phyloP scores from a whole-genome alignment of 306 rosid species.

The Pyrus betulifolia region DNA sequence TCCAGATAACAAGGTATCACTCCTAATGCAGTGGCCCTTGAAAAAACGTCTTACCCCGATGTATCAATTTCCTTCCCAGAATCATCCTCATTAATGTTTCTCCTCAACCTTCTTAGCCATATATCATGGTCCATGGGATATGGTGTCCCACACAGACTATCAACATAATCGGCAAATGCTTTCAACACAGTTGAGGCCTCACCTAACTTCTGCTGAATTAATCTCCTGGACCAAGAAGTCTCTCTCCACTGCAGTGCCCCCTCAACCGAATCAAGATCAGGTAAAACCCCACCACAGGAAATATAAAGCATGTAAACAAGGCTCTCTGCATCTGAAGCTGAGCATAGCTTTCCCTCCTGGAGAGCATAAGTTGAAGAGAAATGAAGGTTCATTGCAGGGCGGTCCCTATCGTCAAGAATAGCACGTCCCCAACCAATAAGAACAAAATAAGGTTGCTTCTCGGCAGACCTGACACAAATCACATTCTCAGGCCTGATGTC shows the following conservation, averaged over 20 bases:
- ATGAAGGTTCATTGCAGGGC: constrained; percentile 92
- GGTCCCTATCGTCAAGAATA: constrained; percentile 91
- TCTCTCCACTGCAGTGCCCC: constrained; percentile 96
- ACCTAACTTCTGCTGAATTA: constrained; percentile 92
- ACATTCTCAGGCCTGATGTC: constrained; percentile 90
- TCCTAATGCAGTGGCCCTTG: constrained; percentile 10
- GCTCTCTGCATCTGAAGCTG: constrained; percentile 98
- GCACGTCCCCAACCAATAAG: constrained; percentile 96
- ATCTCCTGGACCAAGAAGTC: constrained; percentile 85
- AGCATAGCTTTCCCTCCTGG: constrained; percentile 91
- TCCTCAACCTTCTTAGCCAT: constrained; percentile 87
- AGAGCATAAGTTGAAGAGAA: constrained; percentile 89
- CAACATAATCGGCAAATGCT: constrained; percentile 94
- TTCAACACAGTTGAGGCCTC: constrained; percentile 78
- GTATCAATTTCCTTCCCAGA: constrained; percentile 73
- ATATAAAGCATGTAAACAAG: constrained; percentile 87
- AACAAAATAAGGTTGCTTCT: constrained; percentile 58
- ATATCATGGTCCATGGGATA: constrained; percentile 87
- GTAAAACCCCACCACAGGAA: constrained; percentile 69
- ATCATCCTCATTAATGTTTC: constrained; percentile 69
- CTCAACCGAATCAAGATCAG: constrained; percentile 88
- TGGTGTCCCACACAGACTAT: constrained; percentile 96
- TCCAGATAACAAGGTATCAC: constrained; percentile 13
- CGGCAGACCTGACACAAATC: constrained; percentile 54
- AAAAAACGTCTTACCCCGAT: constrained; percentile 36